A percentile compares a stretch with the other conserved stretches of the same genome.
Evolutionary conservation across 805 yeast genomes (phyloP).

Genomic region (Candida dajiaensis): DNA sequence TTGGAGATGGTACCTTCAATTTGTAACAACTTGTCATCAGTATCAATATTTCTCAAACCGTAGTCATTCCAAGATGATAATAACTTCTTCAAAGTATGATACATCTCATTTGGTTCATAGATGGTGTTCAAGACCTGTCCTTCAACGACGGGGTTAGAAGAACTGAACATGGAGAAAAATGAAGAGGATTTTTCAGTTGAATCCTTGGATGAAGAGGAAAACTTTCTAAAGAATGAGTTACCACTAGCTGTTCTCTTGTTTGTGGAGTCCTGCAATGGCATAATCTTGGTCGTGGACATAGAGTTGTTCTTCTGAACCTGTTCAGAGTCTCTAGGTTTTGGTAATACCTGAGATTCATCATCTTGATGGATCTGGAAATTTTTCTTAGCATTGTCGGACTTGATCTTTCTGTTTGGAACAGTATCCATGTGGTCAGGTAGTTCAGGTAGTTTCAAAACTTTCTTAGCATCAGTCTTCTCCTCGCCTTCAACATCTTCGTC

Average conservation of each 20-base stretch:
- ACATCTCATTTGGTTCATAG: slow-evolving; percentile 44
- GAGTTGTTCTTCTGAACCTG: slow-evolving; percentile 11
- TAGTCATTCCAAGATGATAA: slow-evolving; percentile 64
- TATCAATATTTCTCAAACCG: slow-evolving; percentile 53
- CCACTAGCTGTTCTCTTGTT: slow-evolving; percentile 20
- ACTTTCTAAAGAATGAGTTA: slow-evolving; percentile 24
- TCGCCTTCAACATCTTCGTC: slow-evolving; percentile 6
- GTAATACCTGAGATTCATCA: slow-evolving; percentile 13
- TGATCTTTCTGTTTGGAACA: slow-evolving; percentile 4
- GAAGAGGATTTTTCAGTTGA: slow-evolving; percentile 15
- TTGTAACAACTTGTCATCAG: slow-evolving; percentile 36
- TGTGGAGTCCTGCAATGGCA: slow-evolving; percentile 18
- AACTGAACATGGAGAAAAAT: slow-evolving; percentile 29
- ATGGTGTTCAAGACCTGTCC: slow-evolving; percentile 27
- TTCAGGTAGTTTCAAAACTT: slow-evolving; percentile 19
- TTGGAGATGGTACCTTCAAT: slow-evolving; percentile 60
- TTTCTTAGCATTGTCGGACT: slow-evolving; percentile 3
- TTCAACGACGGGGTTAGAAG: slow-evolving; percentile 10
- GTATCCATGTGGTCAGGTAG: slow-evolving; percentile 17
- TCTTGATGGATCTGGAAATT: slow-evolving; percentile 27
- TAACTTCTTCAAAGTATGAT: slow-evolving; percentile 57
- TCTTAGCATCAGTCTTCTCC: slow-evolving; percentile 4
- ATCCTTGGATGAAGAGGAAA: slow-evolving; percentile 21
- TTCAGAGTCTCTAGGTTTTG: slow-evolving; percentile 8
- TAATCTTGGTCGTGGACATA: slow-evolving; percentile 9